Evolutionary conservation across 768 basidiomycete species (phyloP), one percentile per base, ranked within the genome.

Genomic region (Cyclocybe cylindracea): DNA sequence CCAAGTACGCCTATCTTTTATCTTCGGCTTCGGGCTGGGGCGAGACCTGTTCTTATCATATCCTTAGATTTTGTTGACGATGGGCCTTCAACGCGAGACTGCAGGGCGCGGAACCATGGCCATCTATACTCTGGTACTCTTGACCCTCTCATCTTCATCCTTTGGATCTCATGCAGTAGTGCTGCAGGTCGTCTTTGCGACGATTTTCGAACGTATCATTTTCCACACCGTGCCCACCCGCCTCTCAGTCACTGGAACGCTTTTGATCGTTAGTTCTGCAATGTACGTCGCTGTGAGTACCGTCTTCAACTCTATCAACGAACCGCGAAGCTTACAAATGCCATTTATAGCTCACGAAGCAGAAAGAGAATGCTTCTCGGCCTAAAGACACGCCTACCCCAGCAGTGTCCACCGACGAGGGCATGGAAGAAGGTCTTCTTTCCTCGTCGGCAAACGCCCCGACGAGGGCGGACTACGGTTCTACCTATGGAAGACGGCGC

Each of bases 251-350:
- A 53, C 82, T 7, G 91, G 91, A 1, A 83, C 82, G 1, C 39
- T 70, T 3, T 79, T 90, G 53, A 92, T 91, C 59, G 63, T 89
- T 29, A 56, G 69, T 1, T 77, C 80, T 13, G 88, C 87, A 0
- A 55, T 85, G 32, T 89, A 80, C 62, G 78, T 86, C 29, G 86
- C 81, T 6, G 86, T 90, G 66, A 52, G 80, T 66, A 42, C 46
- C 35, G 5, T 24, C 24, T 3, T 24, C 5, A 24, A 24, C 24
- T 24, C 5, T 24, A 24, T 24, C 24, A 24, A 3, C 24, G 24
- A 24, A 24, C 5, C 24, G 24, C 24, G 3, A 3, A 24, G 5
- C 24, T 24, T 24, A 24, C 24, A 5, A 16, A 24, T 24, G 24
- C 24, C 24, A 24, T 24, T 24, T 24, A 24, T 24, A 24, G 24